Evolutionary conservation across 2,329 filamentous ascomycete species (phyloP), one percentile per base, ranked within the genome.

Genomic region (Penicillium oxalicum): DNA sequence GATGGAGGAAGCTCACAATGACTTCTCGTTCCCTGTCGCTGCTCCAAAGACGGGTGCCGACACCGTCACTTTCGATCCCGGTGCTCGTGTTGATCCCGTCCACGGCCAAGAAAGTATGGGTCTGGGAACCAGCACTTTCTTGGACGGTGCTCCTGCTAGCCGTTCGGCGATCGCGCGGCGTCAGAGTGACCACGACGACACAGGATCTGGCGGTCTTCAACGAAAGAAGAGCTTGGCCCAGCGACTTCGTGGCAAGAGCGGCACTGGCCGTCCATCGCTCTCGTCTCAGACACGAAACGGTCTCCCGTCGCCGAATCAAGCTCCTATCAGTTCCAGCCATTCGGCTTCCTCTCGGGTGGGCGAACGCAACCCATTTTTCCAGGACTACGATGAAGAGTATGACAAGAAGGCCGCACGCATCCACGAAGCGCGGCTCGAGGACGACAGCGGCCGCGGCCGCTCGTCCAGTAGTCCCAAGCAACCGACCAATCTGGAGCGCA

Each of bases 181-280:
- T 43, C 81, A 91, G 61, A 85, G 80, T 29, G 89, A 87, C 52
- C 80, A 85, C 40, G 78, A 79, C 24, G 53, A 64, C n/a, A 26
- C 41, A 25, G 52, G 66, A 13, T 70, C 71, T 28, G 76, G 77
- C 7, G 86, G 86, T 4, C 70, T 98, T 37, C 83, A 86, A 57
- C 84, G 93, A 51, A 97, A 96, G 78, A 96, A 96, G 75, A 96
- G 91, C 27, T 77, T 98, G 51, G 93, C 90, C 2, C 90, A 96
- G 66, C 87, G 91, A 48, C 86, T 98, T 66, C 86, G 90, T 36
- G 86, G 88, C 55, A 90, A 94, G 61, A 84, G 83, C 53, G 79
- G 79, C 25, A 74, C 81, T 26, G 79, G 81, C 36, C 78, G 86
- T 40, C 68, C 81, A 8, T 38, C 48, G 75, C 73, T 5, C 5